Evolutionary conservation across 768 basidiomycete genomes (phyloP).

Genomic region (Lactarius hengduanensis): DNA sequence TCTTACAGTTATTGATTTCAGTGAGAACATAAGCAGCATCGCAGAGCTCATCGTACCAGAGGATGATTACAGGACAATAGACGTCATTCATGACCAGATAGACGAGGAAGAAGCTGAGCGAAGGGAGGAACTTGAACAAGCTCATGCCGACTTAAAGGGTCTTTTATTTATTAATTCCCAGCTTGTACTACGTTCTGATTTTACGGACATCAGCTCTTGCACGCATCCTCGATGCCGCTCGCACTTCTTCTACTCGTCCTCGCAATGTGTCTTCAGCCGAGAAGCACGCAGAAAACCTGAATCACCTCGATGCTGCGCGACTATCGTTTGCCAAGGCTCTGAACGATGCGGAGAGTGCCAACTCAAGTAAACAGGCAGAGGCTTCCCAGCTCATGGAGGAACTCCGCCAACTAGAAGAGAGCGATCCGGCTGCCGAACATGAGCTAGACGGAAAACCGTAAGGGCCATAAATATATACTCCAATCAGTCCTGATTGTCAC

Average conservation of each 20-base stretch:
- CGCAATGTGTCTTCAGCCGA: constrained; percentile 65
- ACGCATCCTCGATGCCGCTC: constrained; percentile 64
- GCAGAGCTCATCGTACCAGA: constrained; percentile 72
- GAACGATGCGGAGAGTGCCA: constrained; percentile 63
- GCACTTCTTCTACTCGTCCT: constrained; percentile 67
- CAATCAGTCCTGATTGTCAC: neutral
- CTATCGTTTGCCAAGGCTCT: constrained; percentile 72
- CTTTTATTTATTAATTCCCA: constrained; percentile 7
- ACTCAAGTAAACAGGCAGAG: constrained; percentile 69
- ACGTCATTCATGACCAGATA: constrained; percentile 70
- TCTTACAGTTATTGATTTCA: constrained; percentile 31
- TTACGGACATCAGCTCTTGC: constrained; percentile 51
- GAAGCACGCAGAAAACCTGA: constrained; percentile 57
- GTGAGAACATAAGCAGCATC: constrained; percentile 70
- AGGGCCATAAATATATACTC: constrained; percentile 31
- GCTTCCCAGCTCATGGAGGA: constrained; percentile 67
- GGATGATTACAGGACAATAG: constrained; percentile 75
- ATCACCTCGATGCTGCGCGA: constrained; percentile 61
- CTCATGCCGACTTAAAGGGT: constrained; percentile 66
- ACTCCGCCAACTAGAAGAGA: constrained; percentile 56
- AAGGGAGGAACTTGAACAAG: constrained; percentile 68
- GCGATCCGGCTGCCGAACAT: constrained; percentile 72
- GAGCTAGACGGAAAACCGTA: constrained; percentile 70
- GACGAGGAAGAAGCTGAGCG: constrained; percentile 52
- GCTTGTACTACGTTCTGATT: neutral